Percentiles rank a stretch among this genome's conserved stretches.
phyloP scores from a whole-genome alignment of 1,139 yeast species.

The Hemisphaericaspora subhashii region DNA sequence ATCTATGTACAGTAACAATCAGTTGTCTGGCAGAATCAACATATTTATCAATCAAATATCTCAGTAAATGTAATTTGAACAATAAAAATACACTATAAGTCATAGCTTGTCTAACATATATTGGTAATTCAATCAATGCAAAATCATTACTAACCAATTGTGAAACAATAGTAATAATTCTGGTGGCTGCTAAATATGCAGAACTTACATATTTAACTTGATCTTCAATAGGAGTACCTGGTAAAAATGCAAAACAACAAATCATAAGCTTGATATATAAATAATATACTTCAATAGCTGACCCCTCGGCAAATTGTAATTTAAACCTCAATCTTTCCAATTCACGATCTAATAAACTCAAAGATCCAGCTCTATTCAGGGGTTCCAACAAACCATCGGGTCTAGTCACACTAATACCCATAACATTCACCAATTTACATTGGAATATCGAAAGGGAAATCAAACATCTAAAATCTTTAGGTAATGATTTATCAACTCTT shows the following conservation, averaged over 20 bases:
- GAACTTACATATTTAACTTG: slow-evolving; percentile 82
- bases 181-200: slow-evolving; percentile 79
- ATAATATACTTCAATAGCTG: slow-evolving; percentile 74
- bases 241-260: slow-evolving; percentile 87
- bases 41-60: slow-evolving; percentile 71
- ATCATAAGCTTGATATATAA: slow-evolving; percentile 78
- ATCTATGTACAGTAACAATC: slow-evolving; percentile 87
- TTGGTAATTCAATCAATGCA: slow-evolving; percentile 80
- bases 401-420: slow-evolving; percentile 86
- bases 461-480: slow-evolving; percentile 70
- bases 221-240: slow-evolving; percentile 87
- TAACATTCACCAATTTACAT: slow-evolving; percentile 76
- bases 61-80: slow-evolving; percentile 80
- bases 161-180: slow-evolving; percentile 77
- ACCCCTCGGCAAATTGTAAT: slow-evolving; percentile 59
- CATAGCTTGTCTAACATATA: slow-evolving; percentile 81
- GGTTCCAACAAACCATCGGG: slow-evolving; percentile 92
- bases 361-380: slow-evolving; percentile 74
- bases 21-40: slow-evolving; percentile 90
- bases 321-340: slow-evolving; percentile 68
- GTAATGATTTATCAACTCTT: slow-evolving; percentile 64
- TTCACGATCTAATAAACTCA: slow-evolving; percentile 75
- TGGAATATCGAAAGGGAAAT: slow-evolving; percentile 79
- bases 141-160: slow-evolving; percentile 59
- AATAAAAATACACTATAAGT: slow-evolving; percentile 77